Conservation (phyloP, 495 filamentous ascomycete species). For the Aspergillus sclerotioniger region DNA sequence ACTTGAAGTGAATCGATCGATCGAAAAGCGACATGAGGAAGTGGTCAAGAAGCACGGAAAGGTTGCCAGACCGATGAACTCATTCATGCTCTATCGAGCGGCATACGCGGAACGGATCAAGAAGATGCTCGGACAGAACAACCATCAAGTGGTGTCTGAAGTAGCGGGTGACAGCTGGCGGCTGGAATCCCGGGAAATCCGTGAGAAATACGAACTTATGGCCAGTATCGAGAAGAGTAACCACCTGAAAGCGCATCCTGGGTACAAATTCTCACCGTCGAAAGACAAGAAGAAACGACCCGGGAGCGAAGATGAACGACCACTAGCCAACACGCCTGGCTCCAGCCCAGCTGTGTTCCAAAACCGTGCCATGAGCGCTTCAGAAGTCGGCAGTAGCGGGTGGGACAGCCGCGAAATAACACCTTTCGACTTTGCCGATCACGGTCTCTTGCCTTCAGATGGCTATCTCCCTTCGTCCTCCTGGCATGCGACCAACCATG, state of each 20-base stretch:
- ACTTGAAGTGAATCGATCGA: constrained; percentile 70
- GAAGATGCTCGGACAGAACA: constrained; percentile 77
- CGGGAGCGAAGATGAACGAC: constrained; percentile 33
- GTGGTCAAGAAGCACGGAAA: constrained; percentile 72
- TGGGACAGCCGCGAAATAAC: constrained; percentile 34
- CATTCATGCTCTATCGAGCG: constrained; percentile 97
- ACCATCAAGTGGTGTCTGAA: constrained; percentile 89
- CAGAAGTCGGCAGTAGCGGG: constrained; percentile 27
- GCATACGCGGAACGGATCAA: constrained; percentile 88
- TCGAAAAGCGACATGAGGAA: constrained; percentile 63
- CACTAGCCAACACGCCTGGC: constrained; percentile 18
- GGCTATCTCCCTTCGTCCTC: constrained; percentile 27
- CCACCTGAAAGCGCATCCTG: constrained; percentile 81
- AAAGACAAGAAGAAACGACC: constrained; percentile 60
- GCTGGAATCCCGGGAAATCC: constrained; percentile 67
- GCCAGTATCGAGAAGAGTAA: constrained; percentile 81
- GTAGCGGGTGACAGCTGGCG: constrained; percentile 85
- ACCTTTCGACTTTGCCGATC: constrained; percentile 31
- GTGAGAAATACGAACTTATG: constrained; percentile 76
- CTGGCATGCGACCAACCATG: constrained; percentile 56
- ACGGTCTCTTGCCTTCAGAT: constrained; percentile 22
- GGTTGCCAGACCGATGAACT: constrained; percentile 93
- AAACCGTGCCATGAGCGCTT: constrained; percentile 25
- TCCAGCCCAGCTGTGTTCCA: constrained; percentile 25
- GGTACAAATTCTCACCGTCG: constrained; percentile 91